Conservation (phyloP, 345 rosid genomes). For the Citrus maxima region DNA sequence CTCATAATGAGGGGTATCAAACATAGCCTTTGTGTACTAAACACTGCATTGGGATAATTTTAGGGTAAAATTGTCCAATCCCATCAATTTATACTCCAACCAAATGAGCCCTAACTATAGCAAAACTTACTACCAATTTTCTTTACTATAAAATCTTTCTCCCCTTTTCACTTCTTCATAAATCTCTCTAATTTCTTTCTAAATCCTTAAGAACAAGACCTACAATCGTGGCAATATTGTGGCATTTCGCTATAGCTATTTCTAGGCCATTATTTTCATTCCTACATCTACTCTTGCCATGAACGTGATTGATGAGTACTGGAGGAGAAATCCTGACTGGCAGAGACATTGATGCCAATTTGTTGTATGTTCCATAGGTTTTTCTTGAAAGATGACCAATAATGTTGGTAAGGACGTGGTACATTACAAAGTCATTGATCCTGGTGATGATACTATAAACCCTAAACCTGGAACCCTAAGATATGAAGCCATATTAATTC, state of each 20-base stretch:
- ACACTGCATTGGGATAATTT: too few relatives aligned
- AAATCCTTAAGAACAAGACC: background rate
- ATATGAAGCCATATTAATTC: slow-evolving; percentile 55
- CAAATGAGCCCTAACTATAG: too few relatives aligned
- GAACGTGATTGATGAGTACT: slow-evolving; percentile 70
- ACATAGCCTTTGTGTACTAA: background rate
- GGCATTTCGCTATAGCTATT: slow-evolving; percentile 15
- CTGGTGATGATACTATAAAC: slow-evolving; percentile 57
- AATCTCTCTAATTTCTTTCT: too few relatives aligned
- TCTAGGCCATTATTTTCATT: slow-evolving; percentile 8
- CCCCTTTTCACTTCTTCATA: background rate
- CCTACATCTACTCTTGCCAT: slow-evolving; percentile 17
- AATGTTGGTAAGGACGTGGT: slow-evolving; percentile 46
- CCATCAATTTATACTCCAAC: too few relatives aligned
- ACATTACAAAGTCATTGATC: slow-evolving; percentile 57
- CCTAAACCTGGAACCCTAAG: slow-evolving; percentile 70
- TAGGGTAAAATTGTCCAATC: too few relatives aligned
- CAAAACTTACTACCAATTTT: background rate
- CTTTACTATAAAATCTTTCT: background rate
- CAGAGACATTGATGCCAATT: slow-evolving; percentile 40
- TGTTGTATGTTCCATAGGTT: slow-evolving; percentile 61
- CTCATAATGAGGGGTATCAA: too few relatives aligned
- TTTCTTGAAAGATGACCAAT: slow-evolving; percentile 57
- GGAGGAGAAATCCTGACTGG: slow-evolving; percentile 55
- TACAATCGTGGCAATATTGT: background rate